Percentiles rank a stretch among this genome's conserved stretches.
Evolutionary conservation across 768 basidiomycete genomes (phyloP).

Genomic region (Cantharellus cinnabarinus): DNA sequence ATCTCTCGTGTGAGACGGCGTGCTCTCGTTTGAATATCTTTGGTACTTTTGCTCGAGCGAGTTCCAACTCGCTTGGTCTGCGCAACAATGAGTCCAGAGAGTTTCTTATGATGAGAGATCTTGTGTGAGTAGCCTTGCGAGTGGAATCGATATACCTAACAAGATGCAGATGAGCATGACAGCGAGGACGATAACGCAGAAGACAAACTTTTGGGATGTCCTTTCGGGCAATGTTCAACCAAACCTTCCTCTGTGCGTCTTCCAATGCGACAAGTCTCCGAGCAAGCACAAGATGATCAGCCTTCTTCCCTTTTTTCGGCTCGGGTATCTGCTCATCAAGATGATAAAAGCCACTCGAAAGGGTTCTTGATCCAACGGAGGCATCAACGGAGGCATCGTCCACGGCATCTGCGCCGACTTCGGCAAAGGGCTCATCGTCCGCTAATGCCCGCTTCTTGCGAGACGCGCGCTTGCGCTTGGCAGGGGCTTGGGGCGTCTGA

Average conservation of each 20-base stretch:
- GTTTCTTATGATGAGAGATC: constrained; percentile 49
- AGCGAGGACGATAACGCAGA: not conserved
- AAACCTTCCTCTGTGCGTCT: constrained; percentile 72
- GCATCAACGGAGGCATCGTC: not conserved
- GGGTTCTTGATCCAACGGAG: not conserved
- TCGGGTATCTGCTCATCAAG: constrained; percentile 50
- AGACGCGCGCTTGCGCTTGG: no score
- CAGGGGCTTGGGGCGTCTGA: no score
- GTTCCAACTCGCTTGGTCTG: constrained; percentile 61
- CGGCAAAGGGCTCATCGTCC: not conserved
- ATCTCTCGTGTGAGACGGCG: constrained; percentile 88
- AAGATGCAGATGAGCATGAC: not conserved
- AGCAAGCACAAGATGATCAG: constrained; percentile 48
- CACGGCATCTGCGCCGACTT: not conserved
- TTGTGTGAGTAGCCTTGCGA: constrained; percentile 43
- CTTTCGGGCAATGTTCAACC: constrained; percentile 69
- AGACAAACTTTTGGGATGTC: constrained; percentile 57
- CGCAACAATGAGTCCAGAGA: constrained; percentile 51
- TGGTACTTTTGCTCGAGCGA: constrained; percentile 54
- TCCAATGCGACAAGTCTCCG: constrained; percentile 62
- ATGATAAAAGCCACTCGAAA: constrained; percentile 28
- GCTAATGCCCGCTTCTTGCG: not conserved
- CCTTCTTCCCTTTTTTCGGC: constrained; percentile 54
- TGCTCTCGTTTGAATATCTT: constrained; percentile 67
- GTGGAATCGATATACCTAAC: constrained; percentile 64